Percentiles rank a stretch among this genome's conserved stretches.
phyloP scores from a whole-genome alignment of 106 monocot genomes.

The Amphibolis antarctica region DNA sequence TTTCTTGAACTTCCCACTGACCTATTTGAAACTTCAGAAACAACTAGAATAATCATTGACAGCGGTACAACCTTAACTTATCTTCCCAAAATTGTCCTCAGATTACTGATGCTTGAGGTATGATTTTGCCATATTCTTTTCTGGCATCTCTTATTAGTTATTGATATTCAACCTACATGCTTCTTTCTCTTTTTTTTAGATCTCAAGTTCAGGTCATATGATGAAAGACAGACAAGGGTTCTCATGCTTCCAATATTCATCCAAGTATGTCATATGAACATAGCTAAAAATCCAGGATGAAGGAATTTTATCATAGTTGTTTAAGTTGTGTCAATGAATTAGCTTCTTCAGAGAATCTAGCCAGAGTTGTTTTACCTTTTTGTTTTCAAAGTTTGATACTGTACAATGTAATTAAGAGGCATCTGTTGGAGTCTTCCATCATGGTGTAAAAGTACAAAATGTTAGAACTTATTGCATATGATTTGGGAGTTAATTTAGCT shows the following conservation, averaged over 20 bases:
- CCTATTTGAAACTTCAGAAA: constrained; percentile 50
- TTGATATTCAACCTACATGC: not conserved
- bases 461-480: too few species aligned
- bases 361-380: too few species aligned
- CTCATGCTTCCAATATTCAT: constrained; percentile 4
- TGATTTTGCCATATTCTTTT: not conserved
- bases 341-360: too few species aligned
- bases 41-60: constrained; percentile 81
- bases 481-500: too few species aligned
- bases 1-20: constrained; percentile 56
- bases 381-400: too few species aligned
- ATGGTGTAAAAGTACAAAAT: too few species aligned
- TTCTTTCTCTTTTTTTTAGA: not conserved
- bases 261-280: constrained; percentile 3
- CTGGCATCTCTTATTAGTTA: not conserved
- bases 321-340: not conserved
- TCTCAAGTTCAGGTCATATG: not conserved
- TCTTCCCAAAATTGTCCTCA: constrained; percentile 67
- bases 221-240: constrained; percentile 4
- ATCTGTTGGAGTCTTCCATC: too few species aligned
- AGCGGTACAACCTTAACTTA: constrained; percentile 95
- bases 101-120: constrained; percentile 54
- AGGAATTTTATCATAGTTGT: not conserved
- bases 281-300: not conserved
- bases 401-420: too few species aligned